Conservation (phyloP, 495 filamentous ascomycete genomes). For the Cercophora newfieldiana region DNA sequence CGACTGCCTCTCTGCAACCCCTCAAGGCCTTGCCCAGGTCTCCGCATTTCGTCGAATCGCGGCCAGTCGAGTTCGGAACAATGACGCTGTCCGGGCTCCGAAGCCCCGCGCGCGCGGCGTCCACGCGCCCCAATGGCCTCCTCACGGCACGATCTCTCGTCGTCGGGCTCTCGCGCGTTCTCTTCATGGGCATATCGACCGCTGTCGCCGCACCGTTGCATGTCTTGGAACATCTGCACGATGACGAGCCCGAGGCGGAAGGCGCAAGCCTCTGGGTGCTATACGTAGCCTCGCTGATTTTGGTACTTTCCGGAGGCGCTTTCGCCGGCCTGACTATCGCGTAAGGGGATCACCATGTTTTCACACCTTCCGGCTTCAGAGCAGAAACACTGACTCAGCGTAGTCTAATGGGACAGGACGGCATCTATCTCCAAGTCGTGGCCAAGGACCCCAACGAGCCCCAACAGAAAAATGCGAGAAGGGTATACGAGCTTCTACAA, state of each 20-base stretch:
- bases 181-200: conserved; percentile 40
- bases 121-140: conserved; percentile 33
- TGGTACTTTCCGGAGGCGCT: conserved; percentile 87
- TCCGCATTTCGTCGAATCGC: conserved; percentile 3
- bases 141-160: conserved; percentile 39
- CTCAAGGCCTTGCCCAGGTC: not conserved
- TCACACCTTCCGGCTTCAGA: not conserved
- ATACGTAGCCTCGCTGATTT: conserved; percentile 45
- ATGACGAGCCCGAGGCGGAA: conserved; percentile 39
- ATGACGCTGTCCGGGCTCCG: conserved; percentile 14
- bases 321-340: conserved; percentile 97
- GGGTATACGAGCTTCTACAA: conserved; percentile 77
- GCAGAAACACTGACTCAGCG: conserved; percentile 18
- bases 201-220: conserved; percentile 36
- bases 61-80: not conserved
- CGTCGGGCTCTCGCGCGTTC: conserved; percentile 40
- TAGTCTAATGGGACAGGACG: conserved; percentile 82
- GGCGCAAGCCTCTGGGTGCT: conserved; percentile 47
- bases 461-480: conserved; percentile 79
- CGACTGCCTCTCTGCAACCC: not conserved
- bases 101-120: conserved; percentile 15
- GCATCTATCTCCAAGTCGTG: conserved; percentile 96
- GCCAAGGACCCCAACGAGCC: conserved; percentile 68
- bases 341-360: conserved; percentile 35
- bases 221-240: conserved; percentile 27